Percentiles rank a stretch among this genome's conserved stretches.
phyloP scores from a whole-genome alignment of 2,329 filamentous ascomycete species.

The Cadophora malorum region DNA sequence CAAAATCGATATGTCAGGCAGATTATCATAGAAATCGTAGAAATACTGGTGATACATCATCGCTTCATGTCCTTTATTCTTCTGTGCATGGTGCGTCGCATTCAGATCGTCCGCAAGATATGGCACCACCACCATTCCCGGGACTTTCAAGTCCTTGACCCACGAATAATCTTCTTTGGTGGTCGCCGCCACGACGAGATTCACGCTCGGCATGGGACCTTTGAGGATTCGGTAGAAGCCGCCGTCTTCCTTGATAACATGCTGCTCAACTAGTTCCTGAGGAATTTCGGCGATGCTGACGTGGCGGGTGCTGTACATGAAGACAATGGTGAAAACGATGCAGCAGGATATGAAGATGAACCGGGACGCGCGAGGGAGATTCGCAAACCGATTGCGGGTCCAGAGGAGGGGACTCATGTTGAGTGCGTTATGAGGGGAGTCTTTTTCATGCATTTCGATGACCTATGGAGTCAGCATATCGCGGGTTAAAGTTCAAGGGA shows the following conservation, averaged over 20 bases:
- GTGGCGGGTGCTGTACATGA: conserved; percentile 21
- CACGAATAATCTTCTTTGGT: conserved; percentile 32
- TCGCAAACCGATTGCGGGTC: conserved; percentile 3
- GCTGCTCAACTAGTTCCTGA: conserved; percentile 28
- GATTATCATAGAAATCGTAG: conserved; percentile 63
- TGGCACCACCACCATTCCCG: conserved; percentile 41
- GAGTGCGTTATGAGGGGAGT: conserved; percentile 8
- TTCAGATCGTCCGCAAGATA: conserved; percentile 40
- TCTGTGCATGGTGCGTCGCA: conserved; percentile 54
- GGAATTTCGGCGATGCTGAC: conserved; percentile 13
- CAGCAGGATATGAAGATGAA: conserved; percentile 21
- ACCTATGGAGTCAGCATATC: neutral
- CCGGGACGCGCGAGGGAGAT: conserved; percentile 30
- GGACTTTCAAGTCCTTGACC: conserved; percentile 32
- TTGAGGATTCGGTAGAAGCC: conserved; percentile 32
- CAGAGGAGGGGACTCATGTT: conserved; percentile 7
- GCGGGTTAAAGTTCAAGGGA: neutral
- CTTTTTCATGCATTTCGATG: neutral
- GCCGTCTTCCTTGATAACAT: conserved; percentile 27
- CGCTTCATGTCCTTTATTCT: conserved; percentile 49
- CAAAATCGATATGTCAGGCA: conserved; percentile 45
- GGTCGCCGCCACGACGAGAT: conserved; percentile 34
- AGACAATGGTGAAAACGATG: conserved; percentile 24
- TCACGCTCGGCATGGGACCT: conserved; percentile 28
- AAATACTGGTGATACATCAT: conserved; percentile 57